Percentiles rank a stretch among this genome's conserved stretches.
These are phyloP conservation scores for Secale cereale DNA, from an alignment of 176 grass and related monocot genomes.

Conservation along the genomic window DNA sequence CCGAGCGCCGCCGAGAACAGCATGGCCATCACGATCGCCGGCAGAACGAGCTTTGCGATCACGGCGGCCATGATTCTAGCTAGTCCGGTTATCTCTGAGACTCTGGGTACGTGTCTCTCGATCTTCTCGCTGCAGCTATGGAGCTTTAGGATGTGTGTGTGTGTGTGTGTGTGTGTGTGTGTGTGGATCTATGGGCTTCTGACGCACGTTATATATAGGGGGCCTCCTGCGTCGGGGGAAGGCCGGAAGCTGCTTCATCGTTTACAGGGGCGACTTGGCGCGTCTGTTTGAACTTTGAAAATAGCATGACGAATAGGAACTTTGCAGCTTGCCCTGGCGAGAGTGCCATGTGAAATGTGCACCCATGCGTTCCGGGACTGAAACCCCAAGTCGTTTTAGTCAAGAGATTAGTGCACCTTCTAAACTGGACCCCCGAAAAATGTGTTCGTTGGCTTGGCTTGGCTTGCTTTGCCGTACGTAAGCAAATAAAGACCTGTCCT, in stretches of 20 bases:
- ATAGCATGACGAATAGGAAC: neutral
- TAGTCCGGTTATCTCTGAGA: neutral
- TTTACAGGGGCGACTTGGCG: constrained; percentile 24
- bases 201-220: constrained; percentile 19
- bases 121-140: neutral
- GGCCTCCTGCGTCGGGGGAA: neutral
- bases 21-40: constrained; percentile 19
- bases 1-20: constrained; percentile 14
- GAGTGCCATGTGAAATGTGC: neutral
- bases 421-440: neutral
- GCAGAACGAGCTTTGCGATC: constrained; percentile 18
- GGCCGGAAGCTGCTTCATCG: constrained; percentile 18
- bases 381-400: neutral
- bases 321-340: too few relatives aligned
- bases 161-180: neutral
- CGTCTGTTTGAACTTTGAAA: constrained; percentile 15
- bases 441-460: too few relatives aligned
- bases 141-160: neutral
- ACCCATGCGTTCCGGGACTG: neutral
- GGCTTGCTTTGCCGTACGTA: neutral
- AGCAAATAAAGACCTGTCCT: constrained; percentile 3
- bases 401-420: neutral
- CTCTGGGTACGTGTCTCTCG: too few relatives aligned
- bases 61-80: constrained; percentile 17
- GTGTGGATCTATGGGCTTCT: neutral